Evolutionary conservation across 257 asterid genomes (phyloP).

Genomic region (Plantago major): DNA sequence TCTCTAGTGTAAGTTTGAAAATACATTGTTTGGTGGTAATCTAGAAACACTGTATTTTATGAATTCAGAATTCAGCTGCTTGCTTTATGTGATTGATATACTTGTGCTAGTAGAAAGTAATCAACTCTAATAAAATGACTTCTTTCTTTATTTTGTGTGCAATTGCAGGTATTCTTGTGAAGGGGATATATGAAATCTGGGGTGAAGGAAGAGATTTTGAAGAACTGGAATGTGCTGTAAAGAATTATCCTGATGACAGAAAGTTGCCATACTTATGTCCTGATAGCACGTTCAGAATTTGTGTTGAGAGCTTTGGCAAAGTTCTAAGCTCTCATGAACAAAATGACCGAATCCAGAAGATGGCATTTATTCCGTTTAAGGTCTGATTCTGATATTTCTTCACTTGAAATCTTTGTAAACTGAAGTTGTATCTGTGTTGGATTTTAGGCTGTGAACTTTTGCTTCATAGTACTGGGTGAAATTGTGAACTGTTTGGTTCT

Average conservation of each 20-base stretch:
- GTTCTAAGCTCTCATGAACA: constrained; percentile 70
- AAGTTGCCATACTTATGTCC: constrained; percentile 59
- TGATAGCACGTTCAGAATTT: constrained; percentile 75
- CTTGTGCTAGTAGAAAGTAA: background rate
- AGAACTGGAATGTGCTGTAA: constrained; percentile 78
- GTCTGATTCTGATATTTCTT: constrained; percentile 28
- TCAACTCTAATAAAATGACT: no score
- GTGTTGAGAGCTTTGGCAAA: constrained; percentile 82
- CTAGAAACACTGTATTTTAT: constrained; percentile 4
- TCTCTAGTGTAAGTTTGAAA: background rate
- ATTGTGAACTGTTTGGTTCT: background rate
- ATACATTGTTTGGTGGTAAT: no score
- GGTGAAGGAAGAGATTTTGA: constrained; percentile 79
- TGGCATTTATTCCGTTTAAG: constrained; percentile 80
- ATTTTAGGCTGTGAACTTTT: background rate
- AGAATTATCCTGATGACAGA: constrained; percentile 58
- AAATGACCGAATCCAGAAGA: constrained; percentile 52
- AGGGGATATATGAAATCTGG: constrained; percentile 95
- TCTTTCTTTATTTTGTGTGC: no score
- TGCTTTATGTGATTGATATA: constrained; percentile 15
- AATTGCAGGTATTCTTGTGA: constrained; percentile 79
- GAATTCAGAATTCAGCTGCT: background rate
- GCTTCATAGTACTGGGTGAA: background rate
- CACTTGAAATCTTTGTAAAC: background rate
- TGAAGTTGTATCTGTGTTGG: background rate